Conservation (phyloP, 2,329 filamentous ascomycete species). For the Fusarium coffeatum region DNA sequence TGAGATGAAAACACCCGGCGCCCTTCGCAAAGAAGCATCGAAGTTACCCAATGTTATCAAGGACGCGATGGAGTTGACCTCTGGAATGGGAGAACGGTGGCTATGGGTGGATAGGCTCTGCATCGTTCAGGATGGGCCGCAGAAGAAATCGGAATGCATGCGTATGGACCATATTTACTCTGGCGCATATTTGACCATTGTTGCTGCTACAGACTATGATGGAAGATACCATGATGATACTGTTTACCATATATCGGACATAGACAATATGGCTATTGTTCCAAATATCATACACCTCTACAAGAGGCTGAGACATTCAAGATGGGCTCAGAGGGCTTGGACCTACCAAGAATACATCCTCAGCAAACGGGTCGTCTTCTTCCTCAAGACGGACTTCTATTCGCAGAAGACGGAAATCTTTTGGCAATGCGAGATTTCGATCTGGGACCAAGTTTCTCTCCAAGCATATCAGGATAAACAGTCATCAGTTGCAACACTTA, state of each 20-base stretch:
- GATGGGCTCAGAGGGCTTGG: background rate
- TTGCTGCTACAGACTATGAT: background rate
- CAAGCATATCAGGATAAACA: too few species aligned
- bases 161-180: background rate
- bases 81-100: background rate
- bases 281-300: too few species aligned
- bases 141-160: background rate
- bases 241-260: too few species aligned
- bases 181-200: background rate
- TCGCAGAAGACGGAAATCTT: too few species aligned
- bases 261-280: too few species aligned
- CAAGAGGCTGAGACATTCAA: too few species aligned
- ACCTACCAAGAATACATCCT: background rate
- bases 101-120: background rate
- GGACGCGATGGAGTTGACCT: background rate
- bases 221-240: too few species aligned
- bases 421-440: background rate
- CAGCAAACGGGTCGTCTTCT: background rate
- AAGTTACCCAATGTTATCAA: background rate
- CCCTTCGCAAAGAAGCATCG: fast-evolving
- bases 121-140: background rate
- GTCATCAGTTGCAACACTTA: too few species aligned
- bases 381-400: background rate
- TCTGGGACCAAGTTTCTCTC: background rate
- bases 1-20: fast-evolving